A percentile compares a stretch with the other conserved stretches of the same genome.
These are phyloP conservation scores for Fusarium verticillioides DNA, from an alignment of 2,329 filamentous ascomycete species.

Conservation along the genomic window DNA sequence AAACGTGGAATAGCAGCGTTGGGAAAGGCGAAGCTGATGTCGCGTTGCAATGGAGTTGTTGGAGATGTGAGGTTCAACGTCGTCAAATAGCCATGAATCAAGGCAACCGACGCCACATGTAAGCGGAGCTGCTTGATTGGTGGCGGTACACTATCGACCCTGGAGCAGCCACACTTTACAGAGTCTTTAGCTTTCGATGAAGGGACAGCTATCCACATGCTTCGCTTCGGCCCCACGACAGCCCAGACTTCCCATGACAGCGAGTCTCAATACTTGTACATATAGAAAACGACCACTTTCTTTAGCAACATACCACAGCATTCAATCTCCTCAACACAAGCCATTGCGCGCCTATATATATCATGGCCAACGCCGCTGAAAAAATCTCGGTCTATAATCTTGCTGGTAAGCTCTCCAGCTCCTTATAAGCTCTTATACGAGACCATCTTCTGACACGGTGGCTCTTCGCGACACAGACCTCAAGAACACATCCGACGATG, in stretches of 20 bases:
- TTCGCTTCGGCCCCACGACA: slow-evolving; percentile 30
- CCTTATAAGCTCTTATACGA: neutral
- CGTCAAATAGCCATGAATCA: slow-evolving; percentile 39
- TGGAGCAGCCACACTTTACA: slow-evolving; percentile 25
- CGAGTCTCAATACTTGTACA: slow-evolving; percentile 6
- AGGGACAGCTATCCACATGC: slow-evolving; percentile 41
- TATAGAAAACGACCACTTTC: slow-evolving; percentile 19
- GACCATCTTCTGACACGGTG: slow-evolving; percentile 43
- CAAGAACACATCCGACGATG: slow-evolving; percentile 96
- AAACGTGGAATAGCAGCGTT: slow-evolving; percentile 15
- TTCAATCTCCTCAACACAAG: neutral
- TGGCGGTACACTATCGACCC: slow-evolving; percentile 4
- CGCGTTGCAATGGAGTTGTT: slow-evolving; percentile 28
- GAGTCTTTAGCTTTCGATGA: neutral
- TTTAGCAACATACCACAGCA: slow-evolving; percentile 13
- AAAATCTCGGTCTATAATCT: slow-evolving; percentile 76
- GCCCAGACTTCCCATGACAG: slow-evolving; percentile 19
- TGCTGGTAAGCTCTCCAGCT: slow-evolving; percentile 59
- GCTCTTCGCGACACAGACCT: slow-evolving; percentile 71
- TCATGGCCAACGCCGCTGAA: slow-evolving; percentile 54
- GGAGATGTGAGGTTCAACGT: slow-evolving; percentile 30
- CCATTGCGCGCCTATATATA: slow-evolving; percentile 5
- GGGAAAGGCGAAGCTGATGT: slow-evolving; percentile 17
- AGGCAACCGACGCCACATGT: slow-evolving; percentile 25
- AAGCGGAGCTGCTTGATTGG: slow-evolving; percentile 14